A percentile compares a stretch with the other conserved stretches of the same genome.
These are phyloP conservation scores for Apiospora rasikravindrae DNA, from an alignment of 2,329 filamentous ascomycete genomes.

Conservation along the genomic window DNA sequence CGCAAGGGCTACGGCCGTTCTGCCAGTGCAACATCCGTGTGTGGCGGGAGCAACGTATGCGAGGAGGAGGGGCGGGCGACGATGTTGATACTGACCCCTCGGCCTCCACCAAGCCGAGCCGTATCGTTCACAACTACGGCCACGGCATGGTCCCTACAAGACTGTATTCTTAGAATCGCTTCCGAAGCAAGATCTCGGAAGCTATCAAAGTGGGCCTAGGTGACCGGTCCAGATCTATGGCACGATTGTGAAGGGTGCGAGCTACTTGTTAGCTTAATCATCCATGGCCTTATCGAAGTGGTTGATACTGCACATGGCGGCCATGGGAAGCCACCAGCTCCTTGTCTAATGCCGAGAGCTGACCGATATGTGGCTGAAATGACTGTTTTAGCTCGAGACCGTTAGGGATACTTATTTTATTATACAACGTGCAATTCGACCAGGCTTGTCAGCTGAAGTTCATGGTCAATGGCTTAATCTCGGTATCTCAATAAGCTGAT, in stretches of 20 bases:
- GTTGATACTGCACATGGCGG: neutral
- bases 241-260: neutral
- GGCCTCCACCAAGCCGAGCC: constrained; percentile 32
- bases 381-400: neutral
- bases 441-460: neutral
- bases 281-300: neutral
- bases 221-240: neutral
- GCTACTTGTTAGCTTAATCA: neutral
- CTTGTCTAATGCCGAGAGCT: too few relatives aligned
- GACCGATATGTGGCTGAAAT: too few relatives aligned
- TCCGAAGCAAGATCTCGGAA: neutral
- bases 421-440: neutral
- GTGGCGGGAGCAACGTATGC: constrained; percentile 44
- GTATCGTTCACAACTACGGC: constrained; percentile 49
- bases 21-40: constrained; percentile 46
- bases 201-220: neutral
- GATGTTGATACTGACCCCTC: constrained; percentile 11
- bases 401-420: neutral
- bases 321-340: neutral
- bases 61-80: neutral
- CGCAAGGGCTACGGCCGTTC: constrained; percentile 49
- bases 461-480: neutral
- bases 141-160: constrained; percentile 51
- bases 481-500: neutral
- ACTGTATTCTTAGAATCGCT: neutral